phyloP scores from a whole-genome alignment of 2,329 filamentous ascomycete genomes.

The Trichophyton verrucosum region DNA sequence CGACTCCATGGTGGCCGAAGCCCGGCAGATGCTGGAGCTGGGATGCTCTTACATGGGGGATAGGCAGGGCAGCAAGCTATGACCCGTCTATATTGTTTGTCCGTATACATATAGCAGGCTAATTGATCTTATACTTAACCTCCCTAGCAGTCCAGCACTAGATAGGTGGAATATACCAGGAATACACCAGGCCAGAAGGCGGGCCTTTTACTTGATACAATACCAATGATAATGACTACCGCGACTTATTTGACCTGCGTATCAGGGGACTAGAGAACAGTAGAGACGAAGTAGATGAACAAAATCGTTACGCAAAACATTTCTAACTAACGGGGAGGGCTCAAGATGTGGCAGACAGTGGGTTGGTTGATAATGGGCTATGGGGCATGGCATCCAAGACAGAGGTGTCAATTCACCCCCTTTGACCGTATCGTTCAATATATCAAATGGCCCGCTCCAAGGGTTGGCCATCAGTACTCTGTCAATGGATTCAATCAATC shows the following conservation, averaged over 20 bases:
- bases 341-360: background rate
- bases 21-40: slow-evolving; percentile 52
- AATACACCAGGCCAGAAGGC: no score
- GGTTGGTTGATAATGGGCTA: background rate
- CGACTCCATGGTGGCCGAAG: slow-evolving; percentile 76
- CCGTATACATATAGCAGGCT: no score
- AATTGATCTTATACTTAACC: no score
- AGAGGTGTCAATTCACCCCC: background rate
- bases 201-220: background rate
- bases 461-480: no score
- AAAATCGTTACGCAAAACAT: slow-evolving; percentile 1
- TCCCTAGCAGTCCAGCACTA: no score
- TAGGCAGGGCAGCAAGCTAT: slow-evolving; percentile 34
- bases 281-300: background rate
- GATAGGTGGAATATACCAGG: no score
- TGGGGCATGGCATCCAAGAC: background rate
- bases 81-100: slow-evolving; percentile 9
- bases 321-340: slow-evolving; percentile 1
- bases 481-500: background rate
- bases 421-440: no score
- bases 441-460: no score
- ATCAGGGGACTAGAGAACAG: background rate
- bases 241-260: no score
- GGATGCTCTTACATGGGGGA: slow-evolving; percentile 48
- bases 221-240: background rate